These are phyloP conservation scores for Starmerella bombi DNA, from an alignment of 805 yeast species.

Conservation along the genomic window DNA sequence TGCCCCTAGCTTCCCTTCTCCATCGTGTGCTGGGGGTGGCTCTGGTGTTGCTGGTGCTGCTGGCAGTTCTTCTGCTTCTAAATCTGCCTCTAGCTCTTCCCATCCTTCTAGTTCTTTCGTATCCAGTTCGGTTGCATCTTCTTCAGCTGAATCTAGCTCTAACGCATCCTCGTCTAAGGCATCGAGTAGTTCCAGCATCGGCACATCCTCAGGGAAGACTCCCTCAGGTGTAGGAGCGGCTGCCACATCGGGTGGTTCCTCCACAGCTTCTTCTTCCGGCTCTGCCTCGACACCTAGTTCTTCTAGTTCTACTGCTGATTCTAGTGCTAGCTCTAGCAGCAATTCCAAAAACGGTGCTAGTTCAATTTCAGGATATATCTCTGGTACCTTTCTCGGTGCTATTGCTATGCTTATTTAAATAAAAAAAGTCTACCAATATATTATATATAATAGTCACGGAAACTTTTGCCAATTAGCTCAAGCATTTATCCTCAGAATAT, in stretches of 20 bases:
- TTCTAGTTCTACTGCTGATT: constrained; percentile 12
- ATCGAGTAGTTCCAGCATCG: constrained; percentile 1
- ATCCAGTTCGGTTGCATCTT: constrained; percentile 9
- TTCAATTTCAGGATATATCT: constrained; percentile 16
- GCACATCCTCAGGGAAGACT: constrained; percentile 2
- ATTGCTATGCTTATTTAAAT: constrained; percentile 21
- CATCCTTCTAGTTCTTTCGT: constrained; percentile 3
- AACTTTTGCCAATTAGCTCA: too few relatives aligned
- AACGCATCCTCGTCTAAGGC: constrained; percentile 7
- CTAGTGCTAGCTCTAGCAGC: constrained; percentile 12
- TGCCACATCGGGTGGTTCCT: background rate
- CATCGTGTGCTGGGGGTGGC: constrained; percentile 12
- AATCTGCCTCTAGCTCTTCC: constrained; percentile 11
- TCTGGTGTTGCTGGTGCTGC: constrained; percentile 7
- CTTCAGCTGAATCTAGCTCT: constrained; percentile 4
- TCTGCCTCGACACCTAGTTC: constrained; percentile 13
- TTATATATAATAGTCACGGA: too few relatives aligned
- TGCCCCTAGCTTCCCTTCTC: constrained; percentile 11
- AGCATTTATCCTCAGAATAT: too few relatives aligned
- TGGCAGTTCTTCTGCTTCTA: constrained; percentile 2
- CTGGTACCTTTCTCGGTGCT: constrained; percentile 21
- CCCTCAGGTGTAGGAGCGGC: background rate
- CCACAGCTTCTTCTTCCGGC: constrained; percentile 11
- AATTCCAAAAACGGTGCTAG: constrained; percentile 10
- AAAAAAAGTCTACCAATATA: too few relatives aligned